These are phyloP conservation scores for Bassia scoparia DNA, from an alignment of 148 eudicot species.

Conservation along the genomic window DNA sequence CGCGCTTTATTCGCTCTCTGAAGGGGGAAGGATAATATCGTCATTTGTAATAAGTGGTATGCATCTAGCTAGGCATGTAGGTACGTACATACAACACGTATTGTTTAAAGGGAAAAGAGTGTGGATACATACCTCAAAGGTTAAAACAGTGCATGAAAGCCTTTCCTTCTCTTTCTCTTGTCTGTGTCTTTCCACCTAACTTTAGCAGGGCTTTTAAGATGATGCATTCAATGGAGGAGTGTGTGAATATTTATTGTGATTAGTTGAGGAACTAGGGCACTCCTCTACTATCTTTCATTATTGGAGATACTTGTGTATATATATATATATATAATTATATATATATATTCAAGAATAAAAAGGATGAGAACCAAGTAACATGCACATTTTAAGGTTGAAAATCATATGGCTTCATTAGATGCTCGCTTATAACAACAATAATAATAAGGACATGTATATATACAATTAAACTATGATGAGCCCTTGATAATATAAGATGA, in stretches of 20 bases:
- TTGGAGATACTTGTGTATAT: slow-evolving; percentile 14
- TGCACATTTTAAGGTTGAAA: background rate
- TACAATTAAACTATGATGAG: no score
- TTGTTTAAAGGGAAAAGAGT: background rate
- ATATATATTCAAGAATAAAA: no score
- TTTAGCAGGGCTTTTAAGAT: slow-evolving; percentile 44
- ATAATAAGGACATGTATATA: no score
- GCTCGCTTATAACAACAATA: slow-evolving; percentile 7
- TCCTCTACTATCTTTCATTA: background rate
- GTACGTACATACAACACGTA: no score
- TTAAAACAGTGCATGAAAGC: slow-evolving; percentile 9
- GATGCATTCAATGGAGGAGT: slow-evolving; percentile 45
- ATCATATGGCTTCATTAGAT: background rate
- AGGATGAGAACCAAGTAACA: background rate
- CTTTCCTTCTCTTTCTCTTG: slow-evolving; percentile 9
- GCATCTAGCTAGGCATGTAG: no score
- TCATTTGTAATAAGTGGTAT: no score
- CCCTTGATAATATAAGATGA: no score
- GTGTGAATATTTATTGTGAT: slow-evolving; percentile 55
- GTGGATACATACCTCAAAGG: slow-evolving; percentile 19
- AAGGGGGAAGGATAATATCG: no score
- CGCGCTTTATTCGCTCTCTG: no score
- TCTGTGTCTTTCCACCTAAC: slow-evolving; percentile 38
- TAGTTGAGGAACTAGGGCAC: slow-evolving; percentile 60
- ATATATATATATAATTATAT: no score